phyloP scores from a whole-genome alignment of 129 eudicot species.

The Saposhnikovia divaricata region DNA sequence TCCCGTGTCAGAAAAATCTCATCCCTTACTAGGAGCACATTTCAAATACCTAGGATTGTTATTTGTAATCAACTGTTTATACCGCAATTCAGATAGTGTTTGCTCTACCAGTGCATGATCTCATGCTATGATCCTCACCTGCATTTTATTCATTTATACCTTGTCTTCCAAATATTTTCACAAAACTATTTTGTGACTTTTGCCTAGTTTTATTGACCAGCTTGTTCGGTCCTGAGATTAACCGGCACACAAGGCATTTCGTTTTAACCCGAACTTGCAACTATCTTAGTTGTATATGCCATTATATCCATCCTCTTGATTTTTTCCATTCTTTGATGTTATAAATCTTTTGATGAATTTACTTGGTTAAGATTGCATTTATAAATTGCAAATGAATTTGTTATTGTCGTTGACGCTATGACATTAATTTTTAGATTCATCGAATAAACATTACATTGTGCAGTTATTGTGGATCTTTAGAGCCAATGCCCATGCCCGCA shows the following conservation, averaged over 20 bases:
- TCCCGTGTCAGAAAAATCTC: not conserved
- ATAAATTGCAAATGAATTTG: not conserved
- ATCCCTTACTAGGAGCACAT: not conserved
- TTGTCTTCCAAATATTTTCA: not conserved
- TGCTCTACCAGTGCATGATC: not conserved
- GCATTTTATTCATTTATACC: not conserved
- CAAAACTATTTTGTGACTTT: not conserved
- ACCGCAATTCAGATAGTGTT: not conserved
- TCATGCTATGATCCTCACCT: not conserved
- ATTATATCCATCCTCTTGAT: not conserved
- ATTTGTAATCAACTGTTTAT: not conserved
- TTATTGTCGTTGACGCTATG: not conserved
- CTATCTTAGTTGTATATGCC: not conserved
- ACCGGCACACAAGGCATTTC: not conserved
- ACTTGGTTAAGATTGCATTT: not conserved
- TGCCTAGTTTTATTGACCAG: not conserved
- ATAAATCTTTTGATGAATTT: not conserved
- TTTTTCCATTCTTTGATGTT: not conserved
- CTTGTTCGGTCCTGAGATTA: not conserved
- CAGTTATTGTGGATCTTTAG: slow-evolving; percentile 97
- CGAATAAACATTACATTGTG: slow-evolving; percentile 10
- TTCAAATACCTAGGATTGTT: not conserved
- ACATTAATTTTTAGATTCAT: slow-evolving; percentile 3
- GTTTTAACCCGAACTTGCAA: not conserved
- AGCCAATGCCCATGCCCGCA: slow-evolving; percentile 98